phyloP scores from a whole-genome alignment of 225 moss, liverwort and hornwort species.

The Bryoerythrophyllum caledonicum region DNA sequence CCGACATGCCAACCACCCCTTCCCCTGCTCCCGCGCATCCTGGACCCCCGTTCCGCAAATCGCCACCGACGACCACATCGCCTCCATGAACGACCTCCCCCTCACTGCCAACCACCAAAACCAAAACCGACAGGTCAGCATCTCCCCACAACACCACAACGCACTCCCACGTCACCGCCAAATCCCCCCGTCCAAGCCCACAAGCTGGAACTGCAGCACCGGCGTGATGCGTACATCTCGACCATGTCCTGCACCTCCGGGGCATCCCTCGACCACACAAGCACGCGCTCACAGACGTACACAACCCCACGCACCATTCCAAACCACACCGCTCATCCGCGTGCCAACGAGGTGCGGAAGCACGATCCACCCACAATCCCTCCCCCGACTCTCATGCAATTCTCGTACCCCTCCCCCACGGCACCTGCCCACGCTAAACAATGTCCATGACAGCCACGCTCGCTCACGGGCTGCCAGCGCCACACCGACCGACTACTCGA shows the following conservation, averaged over 20 bases:
- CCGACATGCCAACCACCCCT: slow-evolving; percentile 32
- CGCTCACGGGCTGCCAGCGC: not conserved
- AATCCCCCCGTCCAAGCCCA: not conserved
- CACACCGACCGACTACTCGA: not conserved
- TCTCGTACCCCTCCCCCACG: not conserved
- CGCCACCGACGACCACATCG: slow-evolving; percentile 50
- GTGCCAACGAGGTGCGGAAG: too few relatives aligned
- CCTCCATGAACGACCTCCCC: slow-evolving; percentile 41
- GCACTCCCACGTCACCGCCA: not conserved
- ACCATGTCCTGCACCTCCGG: not conserved
- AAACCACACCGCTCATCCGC: not conserved
- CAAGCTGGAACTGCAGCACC: not conserved
- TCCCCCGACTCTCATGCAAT: not conserved
- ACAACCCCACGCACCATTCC: not conserved
- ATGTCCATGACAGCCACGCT: not conserved
- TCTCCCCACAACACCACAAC: not conserved
- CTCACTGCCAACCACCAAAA: slow-evolving; percentile 46
- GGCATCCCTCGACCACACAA: not conserved
- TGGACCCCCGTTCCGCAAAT: slow-evolving; percentile 41
- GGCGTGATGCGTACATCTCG: not conserved
- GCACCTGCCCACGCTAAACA: not conserved
- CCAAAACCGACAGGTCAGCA: not conserved
- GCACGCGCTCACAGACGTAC: not conserved
- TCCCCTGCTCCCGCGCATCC: slow-evolving; percentile 38
- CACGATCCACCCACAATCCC: not conserved